phyloP scores from a whole-genome alignment of 1,284 basidiomycete genomes.

The Ustilago trichophora region DNA sequence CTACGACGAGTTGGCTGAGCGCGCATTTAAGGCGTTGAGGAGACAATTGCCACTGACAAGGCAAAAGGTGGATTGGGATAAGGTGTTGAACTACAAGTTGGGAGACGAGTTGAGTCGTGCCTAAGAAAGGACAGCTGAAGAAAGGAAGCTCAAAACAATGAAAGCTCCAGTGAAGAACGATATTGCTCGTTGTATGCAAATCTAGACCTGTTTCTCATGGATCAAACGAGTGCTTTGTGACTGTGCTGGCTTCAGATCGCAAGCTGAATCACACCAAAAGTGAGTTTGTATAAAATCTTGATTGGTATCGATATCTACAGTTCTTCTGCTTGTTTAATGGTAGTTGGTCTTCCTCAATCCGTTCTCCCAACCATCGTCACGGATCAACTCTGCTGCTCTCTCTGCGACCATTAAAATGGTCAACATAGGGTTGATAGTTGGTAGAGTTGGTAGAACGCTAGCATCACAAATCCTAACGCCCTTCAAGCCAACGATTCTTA shows the following conservation, averaged over 20 bases:
- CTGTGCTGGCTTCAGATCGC: too few species aligned
- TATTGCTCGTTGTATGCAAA: too few species aligned
- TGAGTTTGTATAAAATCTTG: too few species aligned
- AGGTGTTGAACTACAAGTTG: conserved; percentile 60
- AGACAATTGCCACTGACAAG: conserved; percentile 61
- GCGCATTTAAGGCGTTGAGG: conserved; percentile 59
- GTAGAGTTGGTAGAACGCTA: conserved; percentile 62
- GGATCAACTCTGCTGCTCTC: conserved; percentile 63
- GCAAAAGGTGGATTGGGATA: conserved; percentile 66
- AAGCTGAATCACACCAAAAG: too few species aligned
- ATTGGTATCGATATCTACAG: too few species aligned
- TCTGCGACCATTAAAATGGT: conserved; percentile 63
- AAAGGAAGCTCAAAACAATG: too few species aligned
- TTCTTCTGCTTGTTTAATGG: too few species aligned
- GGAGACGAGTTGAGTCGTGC: conserved; percentile 47
- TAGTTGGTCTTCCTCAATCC: conserved; percentile 38
- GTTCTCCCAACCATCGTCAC: conserved; percentile 57
- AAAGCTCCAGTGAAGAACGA: too few species aligned
- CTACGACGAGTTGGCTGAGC: conserved; percentile 53
- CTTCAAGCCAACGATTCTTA: conserved; percentile 60
- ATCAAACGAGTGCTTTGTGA: too few species aligned
- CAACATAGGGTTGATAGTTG: conserved; percentile 61
- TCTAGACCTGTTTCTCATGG: too few species aligned
- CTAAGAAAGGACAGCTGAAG: too few species aligned
- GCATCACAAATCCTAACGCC: conserved; percentile 65